A percentile compares a stretch with the other conserved stretches of the same genome.
phyloP scores from a whole-genome alignment of 495 filamentous ascomycete species.

The Aspergillus asperescens region DNA sequence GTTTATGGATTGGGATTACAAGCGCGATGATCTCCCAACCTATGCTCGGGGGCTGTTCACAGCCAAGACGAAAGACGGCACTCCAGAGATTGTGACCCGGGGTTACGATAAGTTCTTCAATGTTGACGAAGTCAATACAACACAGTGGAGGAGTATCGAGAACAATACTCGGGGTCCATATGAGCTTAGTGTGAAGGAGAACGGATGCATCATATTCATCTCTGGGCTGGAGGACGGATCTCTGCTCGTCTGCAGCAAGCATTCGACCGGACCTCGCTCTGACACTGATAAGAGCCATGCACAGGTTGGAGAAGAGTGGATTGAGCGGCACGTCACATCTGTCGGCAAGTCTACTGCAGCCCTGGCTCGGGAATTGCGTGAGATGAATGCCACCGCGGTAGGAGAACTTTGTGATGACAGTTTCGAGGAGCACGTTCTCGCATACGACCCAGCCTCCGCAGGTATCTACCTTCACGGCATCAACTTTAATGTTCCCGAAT shows the following conservation, averaged over 20 bases:
- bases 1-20: constrained; percentile 93
- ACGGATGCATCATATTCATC: constrained; percentile 98
- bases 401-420: constrained; percentile 94
- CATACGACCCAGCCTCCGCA: constrained; percentile 75
- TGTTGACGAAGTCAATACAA: constrained; percentile 67
- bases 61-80: constrained; percentile 52
- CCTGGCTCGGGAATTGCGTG: constrained; percentile 66
- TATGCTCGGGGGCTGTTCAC: constrained; percentile 94
- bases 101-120: constrained; percentile 99
- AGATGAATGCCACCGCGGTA: constrained; percentile 84
- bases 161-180: constrained; percentile 79
- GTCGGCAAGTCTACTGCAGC: constrained; percentile 73
- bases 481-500: constrained; percentile 87
- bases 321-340: constrained; percentile 68
- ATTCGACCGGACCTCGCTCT: constrained; percentile 75
- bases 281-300: constrained; percentile 76
- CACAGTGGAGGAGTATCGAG: constrained; percentile 76
- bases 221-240: constrained; percentile 82
- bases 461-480: constrained; percentile 94
- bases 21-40: constrained; percentile 72
- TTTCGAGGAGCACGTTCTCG: constrained; percentile 96
- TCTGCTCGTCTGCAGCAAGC: constrained; percentile 93
- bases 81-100: constrained; percentile 71
- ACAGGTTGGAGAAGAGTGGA: constrained; percentile 74
- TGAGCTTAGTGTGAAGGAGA: constrained; percentile 94